Evolutionary conservation across 129 eudicot species (phyloP), one percentile per base, ranked within the genome.

Genomic region (Escallonia herrerae): DNA sequence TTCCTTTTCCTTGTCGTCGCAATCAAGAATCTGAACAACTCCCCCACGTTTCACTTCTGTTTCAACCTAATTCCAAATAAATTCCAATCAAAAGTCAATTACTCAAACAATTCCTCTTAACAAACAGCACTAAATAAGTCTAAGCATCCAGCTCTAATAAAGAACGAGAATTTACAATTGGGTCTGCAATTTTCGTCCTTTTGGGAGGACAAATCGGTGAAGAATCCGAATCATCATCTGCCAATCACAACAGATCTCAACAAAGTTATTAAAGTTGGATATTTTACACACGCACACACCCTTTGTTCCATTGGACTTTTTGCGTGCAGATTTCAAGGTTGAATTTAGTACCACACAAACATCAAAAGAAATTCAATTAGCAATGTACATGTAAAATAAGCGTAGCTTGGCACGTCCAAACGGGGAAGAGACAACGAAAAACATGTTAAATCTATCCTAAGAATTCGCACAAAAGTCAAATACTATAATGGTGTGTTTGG

Each of bases 1-100:
- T 56, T 84, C 85, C 22, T 84, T 93, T 10, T 90, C 85, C 40
- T 74, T 64, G 60, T 77, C 86, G 38, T 74, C 87, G 51, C 66
- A 69, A 42, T 74, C 78, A 72, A 67, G 77, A 62, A 90, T 67
- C 8, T 75, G 45, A 54, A 74, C 68, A 7, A 73, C 80, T 43
- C 70, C 69, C 44, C 15, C 62, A 4, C 57, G 64, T 43, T 42
- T n/a, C 40, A 64, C 72, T 71, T 70, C 74, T 70, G 68, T 75
- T 4, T 72, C 82, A 64, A 43, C 82, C 94, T 87, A 64, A 49
- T 12, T 53, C 66, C 58, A 76, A 53, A 40, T 58, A 15, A 57
- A 49, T 56, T 71, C 42, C 12, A 13, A 56, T 4, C 37, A 50
- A 53, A 64, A 14, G 4, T 15, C 69, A 47, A 40, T 60, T 48